These are phyloP conservation scores for Fomitopsis pulvina DNA, from an alignment of 768 basidiomycete species.

Conservation along the genomic window DNA sequence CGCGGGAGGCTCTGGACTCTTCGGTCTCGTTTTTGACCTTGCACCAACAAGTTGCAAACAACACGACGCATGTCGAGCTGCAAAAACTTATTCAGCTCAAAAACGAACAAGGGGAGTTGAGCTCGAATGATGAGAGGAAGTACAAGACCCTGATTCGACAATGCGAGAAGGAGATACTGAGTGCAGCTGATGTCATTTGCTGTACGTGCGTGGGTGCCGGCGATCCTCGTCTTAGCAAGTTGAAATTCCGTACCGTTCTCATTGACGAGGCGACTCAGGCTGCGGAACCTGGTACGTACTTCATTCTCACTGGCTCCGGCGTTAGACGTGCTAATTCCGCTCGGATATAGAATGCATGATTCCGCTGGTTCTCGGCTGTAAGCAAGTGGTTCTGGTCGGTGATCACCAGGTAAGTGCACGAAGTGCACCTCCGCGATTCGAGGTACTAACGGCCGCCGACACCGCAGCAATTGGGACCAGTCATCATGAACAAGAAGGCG, in stretches of 20 bases:
- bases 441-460: conserved; percentile 5
- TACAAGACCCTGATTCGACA: conserved; percentile 94
- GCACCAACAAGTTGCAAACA: conserved; percentile 96
- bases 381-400: conserved; percentile 96
- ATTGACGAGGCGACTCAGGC: conserved; percentile 99
- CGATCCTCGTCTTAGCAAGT: conserved; percentile 90
- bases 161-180: conserved; percentile 96
- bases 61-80: conserved; percentile 90
- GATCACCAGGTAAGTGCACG: conserved; percentile 60
- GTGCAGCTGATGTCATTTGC: conserved; percentile 95
- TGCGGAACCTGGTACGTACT: conserved; percentile 78
- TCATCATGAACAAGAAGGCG: conserved; percentile 99
- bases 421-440: background rate
- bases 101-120: conserved; percentile 96
- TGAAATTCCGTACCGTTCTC: conserved; percentile 97
- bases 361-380: conserved; percentile 94
- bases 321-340: conserved; percentile 9
- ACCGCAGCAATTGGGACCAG: conserved; percentile 85
- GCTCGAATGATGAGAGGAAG: conserved; percentile 94
- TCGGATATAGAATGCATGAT: conserved; percentile 89
- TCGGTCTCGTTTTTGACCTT: conserved; percentile 90
- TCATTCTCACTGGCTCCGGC: background rate
- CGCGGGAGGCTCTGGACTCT: conserved; percentile 96
- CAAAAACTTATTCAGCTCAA: conserved; percentile 98
- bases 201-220: conserved; percentile 98